Percentiles rank a stretch among this genome's conserved stretches.
Evolutionary conservation across 1,139 yeast species (phyloP).

Genomic region (Groenewaldozyma auringiensis): DNA sequence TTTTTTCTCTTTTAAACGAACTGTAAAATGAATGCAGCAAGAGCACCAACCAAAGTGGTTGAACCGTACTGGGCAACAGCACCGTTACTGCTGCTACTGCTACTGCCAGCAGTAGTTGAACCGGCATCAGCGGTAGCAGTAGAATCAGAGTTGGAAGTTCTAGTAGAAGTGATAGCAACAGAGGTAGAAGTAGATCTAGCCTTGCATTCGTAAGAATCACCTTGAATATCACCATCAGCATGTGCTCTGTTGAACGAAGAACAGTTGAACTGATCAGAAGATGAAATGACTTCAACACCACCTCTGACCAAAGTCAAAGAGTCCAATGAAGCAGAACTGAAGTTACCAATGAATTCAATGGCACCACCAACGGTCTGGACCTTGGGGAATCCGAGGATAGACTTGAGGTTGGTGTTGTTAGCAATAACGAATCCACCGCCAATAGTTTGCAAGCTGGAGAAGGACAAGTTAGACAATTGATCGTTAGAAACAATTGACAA

Average conservation of each 20-base stretch:
- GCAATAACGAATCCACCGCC: constrained; percentile 77
- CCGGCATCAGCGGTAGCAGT: constrained; percentile 36
- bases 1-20: constrained; percentile 20
- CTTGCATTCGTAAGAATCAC: constrained; percentile 80
- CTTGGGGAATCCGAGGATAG: constrained; percentile 65
- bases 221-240: constrained; percentile 68
- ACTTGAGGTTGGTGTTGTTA: constrained; percentile 65
- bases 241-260: constrained; percentile 51
- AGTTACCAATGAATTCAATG: constrained; percentile 68
- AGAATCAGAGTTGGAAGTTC: constrained; percentile 20
- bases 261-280: constrained; percentile 73
- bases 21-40: constrained; percentile 32
- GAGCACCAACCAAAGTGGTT: constrained; percentile 29
- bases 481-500: constrained; percentile 68
- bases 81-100: constrained; percentile 34
- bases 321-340: constrained; percentile 70
- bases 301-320: constrained; percentile 74
- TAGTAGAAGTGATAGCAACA: constrained; percentile 29
- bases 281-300: constrained; percentile 76
- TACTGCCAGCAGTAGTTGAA: constrained; percentile 18
- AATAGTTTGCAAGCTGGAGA: constrained; percentile 59
- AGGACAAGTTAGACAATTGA: constrained; percentile 59
- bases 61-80: constrained; percentile 38
- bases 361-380: constrained; percentile 82
- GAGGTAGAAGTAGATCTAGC: constrained; percentile 59